A percentile compares a stretch with the other conserved stretches of the same genome.
These are phyloP conservation scores for Rhodotorula sp. DNA, from an alignment of 1,284 basidiomycete species.

Conservation along the genomic window DNA sequence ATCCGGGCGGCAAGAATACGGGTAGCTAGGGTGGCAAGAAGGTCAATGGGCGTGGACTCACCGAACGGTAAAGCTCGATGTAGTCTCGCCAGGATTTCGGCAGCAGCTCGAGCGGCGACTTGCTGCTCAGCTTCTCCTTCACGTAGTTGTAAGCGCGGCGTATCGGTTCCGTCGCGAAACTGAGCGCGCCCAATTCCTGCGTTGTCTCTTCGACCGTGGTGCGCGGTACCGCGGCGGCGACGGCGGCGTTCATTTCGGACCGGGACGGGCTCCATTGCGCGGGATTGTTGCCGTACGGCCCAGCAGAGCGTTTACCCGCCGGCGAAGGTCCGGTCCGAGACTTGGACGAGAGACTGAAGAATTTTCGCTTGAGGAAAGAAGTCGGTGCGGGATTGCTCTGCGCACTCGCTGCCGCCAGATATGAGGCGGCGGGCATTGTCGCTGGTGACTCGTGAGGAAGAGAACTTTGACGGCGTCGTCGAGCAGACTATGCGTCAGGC, in stretches of 20 bases:
- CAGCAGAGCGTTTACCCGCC: too few species aligned
- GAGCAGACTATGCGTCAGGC: neutral
- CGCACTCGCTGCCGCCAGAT: too few species aligned
- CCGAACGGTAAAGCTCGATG: constrained; percentile 36
- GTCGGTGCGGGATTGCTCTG: neutral
- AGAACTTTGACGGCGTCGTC: too few species aligned
- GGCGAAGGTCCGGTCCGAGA: neutral
- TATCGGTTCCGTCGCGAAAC: constrained; percentile 8
- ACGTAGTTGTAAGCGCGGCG: constrained; percentile 13
- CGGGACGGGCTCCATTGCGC: too few species aligned
- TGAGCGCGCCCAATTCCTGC: constrained; percentile 3
- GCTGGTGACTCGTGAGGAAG: too few species aligned
- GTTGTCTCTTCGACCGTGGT: neutral
- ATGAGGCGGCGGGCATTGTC: too few species aligned
- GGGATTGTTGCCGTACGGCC: too few species aligned
- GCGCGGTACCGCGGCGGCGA: neutral
- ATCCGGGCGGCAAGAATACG: too few species aligned
- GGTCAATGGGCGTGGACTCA: constrained; percentile 12
- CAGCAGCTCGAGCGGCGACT: constrained; percentile 39
- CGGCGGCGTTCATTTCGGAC: neutral
- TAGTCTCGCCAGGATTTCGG: constrained; percentile 44
- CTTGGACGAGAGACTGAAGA: neutral
- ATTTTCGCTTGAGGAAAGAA: neutral
- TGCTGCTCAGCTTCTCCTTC: constrained; percentile 35
- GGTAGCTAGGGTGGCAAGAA: too few species aligned